phyloP scores from a whole-genome alignment of 805 yeast genomes.

The Saccharomycopsis javanensis region DNA sequence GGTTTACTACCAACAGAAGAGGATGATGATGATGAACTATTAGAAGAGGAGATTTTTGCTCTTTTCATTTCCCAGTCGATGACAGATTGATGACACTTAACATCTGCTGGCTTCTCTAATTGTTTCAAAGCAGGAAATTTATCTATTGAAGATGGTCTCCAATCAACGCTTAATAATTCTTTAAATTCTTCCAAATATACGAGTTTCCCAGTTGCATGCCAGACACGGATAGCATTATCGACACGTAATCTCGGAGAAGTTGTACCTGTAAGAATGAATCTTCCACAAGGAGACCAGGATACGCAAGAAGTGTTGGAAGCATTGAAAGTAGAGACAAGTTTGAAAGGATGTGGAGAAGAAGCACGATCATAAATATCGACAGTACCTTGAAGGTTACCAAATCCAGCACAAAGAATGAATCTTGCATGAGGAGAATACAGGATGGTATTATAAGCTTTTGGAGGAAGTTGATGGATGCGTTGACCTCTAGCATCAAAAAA shows the following conservation, averaged over 20 bases:
- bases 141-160: constrained; percentile 54
- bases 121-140: constrained; percentile 30
- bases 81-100: constrained; percentile 65
- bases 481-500: constrained; percentile 94
- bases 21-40: not conserved
- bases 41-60: constrained; percentile 25
- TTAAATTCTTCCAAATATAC: constrained; percentile 68
- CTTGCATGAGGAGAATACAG: constrained; percentile 90
- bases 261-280: constrained; percentile 87
- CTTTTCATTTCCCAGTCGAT: constrained; percentile 36
- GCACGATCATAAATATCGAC: constrained; percentile 92
- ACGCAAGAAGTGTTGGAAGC: constrained; percentile 95
- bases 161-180: constrained; percentile 71
- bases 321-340: constrained; percentile 69
- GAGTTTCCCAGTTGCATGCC: constrained; percentile 85
- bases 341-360: constrained; percentile 46
- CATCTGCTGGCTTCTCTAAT: constrained; percentile 39
- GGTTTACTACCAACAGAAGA: constrained; percentile 26
- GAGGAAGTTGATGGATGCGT: constrained; percentile 70
- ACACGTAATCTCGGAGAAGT: constrained; percentile 95
- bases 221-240: constrained; percentile 86
- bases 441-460: constrained; percentile 82
- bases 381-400: constrained; percentile 95
- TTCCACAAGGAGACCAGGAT: constrained; percentile 97
- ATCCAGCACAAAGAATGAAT: constrained; percentile 88